Evolutionary conservation across 306 rosid species (phyloP), one percentile per base, ranked within the genome.

Genomic region (Macrotyloma uniflorum): DNA sequence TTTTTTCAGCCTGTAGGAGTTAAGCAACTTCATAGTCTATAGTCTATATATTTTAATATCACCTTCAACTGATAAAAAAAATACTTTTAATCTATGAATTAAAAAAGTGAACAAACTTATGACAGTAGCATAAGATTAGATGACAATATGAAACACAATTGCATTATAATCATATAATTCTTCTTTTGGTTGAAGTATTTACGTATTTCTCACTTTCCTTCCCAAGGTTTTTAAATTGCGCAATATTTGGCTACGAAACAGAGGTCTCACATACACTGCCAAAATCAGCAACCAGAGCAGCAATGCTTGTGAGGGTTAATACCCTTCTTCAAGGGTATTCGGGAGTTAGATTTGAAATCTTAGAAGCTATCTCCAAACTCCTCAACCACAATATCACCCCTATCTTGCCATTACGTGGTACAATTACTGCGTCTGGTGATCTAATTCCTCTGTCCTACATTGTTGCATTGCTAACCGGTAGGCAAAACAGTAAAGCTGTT

Each of bases 291-390:
- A 67, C 83, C 16, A 85, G 85, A 81, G 88, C 88, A 33, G 78
- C 88, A 11, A 85, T 85, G 88, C 81, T 85, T 43, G 88, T 81
- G 74, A 85, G 85, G 50, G 85, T 85, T 5, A 85, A 85, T 57
- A 85, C 85, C 46, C 85, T 85, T 74, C 85, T 85, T 59, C 88
- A 85, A 67, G 88, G 86, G 51, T 79, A 71, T 24, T 82, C 86
- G 2, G 88, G 84, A 40, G 75, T 85, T 54, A 75, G 88, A 57
- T 85, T 82, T 82, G 88, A 85, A 76, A 79, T 85, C 79, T 40
- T 85, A 24, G 86, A 85, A 65, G 84, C 86, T 2, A 85, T 85
- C 74, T 49, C 82, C 70, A 85, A 85, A 15, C 79, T 85, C 43
- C 86, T 85, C 19, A 85, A 85, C 84, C 67, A 57, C 14, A 85